Percentiles rank a stretch among this genome's conserved stretches.
These are phyloP conservation scores for Breviolum minutum DNA, from an alignment of 73 alveolate species.

Conservation along the genomic window DNA sequence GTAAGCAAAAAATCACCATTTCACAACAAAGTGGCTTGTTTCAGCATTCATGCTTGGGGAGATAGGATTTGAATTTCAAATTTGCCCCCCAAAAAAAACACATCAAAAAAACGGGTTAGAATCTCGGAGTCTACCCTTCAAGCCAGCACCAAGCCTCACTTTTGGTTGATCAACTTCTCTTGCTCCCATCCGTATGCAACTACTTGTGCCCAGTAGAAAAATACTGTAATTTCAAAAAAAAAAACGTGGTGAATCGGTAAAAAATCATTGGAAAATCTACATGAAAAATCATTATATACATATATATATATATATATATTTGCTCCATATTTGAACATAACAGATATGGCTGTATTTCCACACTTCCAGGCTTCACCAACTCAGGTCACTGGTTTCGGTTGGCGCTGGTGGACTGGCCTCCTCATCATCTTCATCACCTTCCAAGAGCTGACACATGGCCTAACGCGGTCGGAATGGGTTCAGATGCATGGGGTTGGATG, in stretches of 20 bases:
- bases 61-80: too few species aligned
- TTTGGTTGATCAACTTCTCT: too few species aligned
- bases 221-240: background rate
- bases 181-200: too few species aligned
- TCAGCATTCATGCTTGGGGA: background rate
- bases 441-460: slow-evolving; percentile 69
- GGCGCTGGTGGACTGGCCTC: background rate
- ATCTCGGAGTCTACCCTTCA: too few species aligned
- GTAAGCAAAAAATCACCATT: background rate
- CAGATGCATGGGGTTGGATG: background rate
- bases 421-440: slow-evolving; percentile 56
- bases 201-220: too few species aligned
- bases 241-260: background rate
- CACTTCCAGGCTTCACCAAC: too few species aligned
- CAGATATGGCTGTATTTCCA: background rate
- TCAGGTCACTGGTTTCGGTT: background rate
- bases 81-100: too few species aligned
- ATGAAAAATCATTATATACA: background rate
- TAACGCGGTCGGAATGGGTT: background rate
- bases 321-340: background rate
- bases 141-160: too few species aligned
- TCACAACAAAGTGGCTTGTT: background rate
- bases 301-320: background rate
- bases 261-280: background rate
- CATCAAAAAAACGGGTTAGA: too few species aligned